These are phyloP conservation scores for Taxawa tesnikishii DNA, from an alignment of 2,329 filamentous ascomycete species.

Conservation along the genomic window DNA sequence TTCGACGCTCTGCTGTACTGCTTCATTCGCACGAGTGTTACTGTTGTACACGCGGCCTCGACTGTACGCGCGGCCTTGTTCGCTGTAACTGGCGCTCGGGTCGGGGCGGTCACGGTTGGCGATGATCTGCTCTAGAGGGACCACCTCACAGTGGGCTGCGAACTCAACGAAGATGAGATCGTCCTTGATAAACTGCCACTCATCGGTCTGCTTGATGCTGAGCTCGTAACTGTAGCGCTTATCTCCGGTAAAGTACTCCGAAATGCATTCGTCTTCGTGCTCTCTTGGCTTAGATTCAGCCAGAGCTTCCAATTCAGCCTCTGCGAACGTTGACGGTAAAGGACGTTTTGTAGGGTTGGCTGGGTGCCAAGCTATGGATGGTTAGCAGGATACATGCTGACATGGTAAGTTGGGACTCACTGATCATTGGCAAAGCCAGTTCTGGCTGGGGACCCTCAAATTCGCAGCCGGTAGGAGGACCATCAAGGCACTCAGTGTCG, in stretches of 20 bases:
- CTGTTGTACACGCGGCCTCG: slow-evolving; percentile 1
- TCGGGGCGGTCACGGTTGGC: slow-evolving; percentile 26
- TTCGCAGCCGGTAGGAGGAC: no score
- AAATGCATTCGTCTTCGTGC: slow-evolving; percentile 33
- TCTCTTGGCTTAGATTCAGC: slow-evolving; percentile 23
- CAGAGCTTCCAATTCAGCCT: slow-evolving; percentile 30
- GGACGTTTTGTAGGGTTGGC: slow-evolving; percentile 29
- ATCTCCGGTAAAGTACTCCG: slow-evolving; percentile 34
- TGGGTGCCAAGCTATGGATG: slow-evolving; percentile 32
- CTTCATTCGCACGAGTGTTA: neutral
- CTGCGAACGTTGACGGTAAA: slow-evolving; percentile 28
- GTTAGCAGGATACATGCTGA: no score
- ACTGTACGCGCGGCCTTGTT: neutral
- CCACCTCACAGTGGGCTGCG: slow-evolving; percentile 25
- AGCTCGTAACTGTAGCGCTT: slow-evolving; percentile 31
- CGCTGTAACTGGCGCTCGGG: slow-evolving; percentile 9
- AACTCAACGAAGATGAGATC: slow-evolving; percentile 39
- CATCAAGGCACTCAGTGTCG: no score
- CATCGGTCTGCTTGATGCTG: slow-evolving; percentile 35
- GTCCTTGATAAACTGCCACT: slow-evolving; percentile 36
- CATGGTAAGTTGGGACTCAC: no score
- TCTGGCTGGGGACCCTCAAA: no score
- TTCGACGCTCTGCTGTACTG: slow-evolving; percentile 15
- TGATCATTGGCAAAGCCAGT: no score
- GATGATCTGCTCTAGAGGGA: slow-evolving; percentile 31